Base-by-base conservation (phyloP, 352 stramenopile genomes). In the Aphanomyces stellatus region DNA sequence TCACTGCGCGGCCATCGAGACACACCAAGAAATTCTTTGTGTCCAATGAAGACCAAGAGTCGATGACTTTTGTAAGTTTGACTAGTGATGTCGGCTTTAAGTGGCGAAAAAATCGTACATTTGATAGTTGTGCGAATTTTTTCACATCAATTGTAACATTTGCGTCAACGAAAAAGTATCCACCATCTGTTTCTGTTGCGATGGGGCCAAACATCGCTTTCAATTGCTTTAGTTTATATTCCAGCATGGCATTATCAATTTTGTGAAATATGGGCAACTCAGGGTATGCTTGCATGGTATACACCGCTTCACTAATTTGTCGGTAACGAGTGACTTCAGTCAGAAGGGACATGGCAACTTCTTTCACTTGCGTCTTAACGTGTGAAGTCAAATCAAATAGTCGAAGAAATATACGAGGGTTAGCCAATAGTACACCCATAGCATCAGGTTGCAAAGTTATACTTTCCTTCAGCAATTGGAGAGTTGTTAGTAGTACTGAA, bases 121-220 rank as follows among this genome's bases (percentile, higher is more conserved):
- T 67, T n/a, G 60, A 42, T 8, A 67, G 60, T 3, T 15, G 8
- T 13, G 17, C 40, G 24, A 49, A 67, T 41, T 67, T 67, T 22
- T 31, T 42, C 13, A 48, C 22, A 22, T 67, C 60, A 8, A 67
- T 25, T 3, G 42, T 67, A 15, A 41, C 51, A 25, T 57, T 60
- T 2, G 60, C 42, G 30, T 67, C 60, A 24, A 67, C 34, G 30
- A 67, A 67, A 13, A 59, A 42, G 15, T 51, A 34, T 25, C 48
- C 37, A 41, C 46, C 41, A 3, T 67, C 60, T 11, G 24, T 22
- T 24, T 67, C 46, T 28, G 28, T 43, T 17, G 31, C 49, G 17
- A 22, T 57, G 8, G 40, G 11, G 15, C 60, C 60, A 59, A 67
- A 67, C 24, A 67, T 30, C 10, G 7, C 8, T 17, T 46, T 42